Evolutionary conservation across 1,284 basidiomycete genomes (phyloP), one percentile per base, ranked within the genome.

Genomic region (Ganoderma sinense): DNA sequence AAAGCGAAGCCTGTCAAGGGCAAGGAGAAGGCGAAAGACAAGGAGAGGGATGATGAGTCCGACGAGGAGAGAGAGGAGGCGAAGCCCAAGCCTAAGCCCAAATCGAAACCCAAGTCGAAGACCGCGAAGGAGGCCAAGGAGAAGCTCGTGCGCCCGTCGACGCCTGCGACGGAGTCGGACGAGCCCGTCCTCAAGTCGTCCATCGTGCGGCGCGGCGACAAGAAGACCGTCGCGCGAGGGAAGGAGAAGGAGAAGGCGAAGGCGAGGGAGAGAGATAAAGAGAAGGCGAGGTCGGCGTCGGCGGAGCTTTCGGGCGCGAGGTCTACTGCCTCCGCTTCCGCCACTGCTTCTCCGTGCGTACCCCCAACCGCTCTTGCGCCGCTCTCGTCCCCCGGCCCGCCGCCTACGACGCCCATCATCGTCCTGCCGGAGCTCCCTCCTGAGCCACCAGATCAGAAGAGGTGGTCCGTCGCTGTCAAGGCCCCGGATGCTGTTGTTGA

Each of bases 171-270:
- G 8, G 68, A 65, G 68, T 29, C 58, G 13, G 62, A 64, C 51
- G 60, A 66, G 29, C 59, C 55, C 26, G 26, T 51, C 8, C 61
- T 69, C 26, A 58, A 63, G 64, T 55, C 68, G 26, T 59, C 64
- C 20, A 40, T 69, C 18, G 53, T 56, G 53, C 60, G 59, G 6
- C 64, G 64, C 11, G 64, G 58, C 4, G 64, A 58, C 40, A 63
- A 48, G 31, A 36, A 39, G 58, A 5, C 33, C 33, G 59, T 14
- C 4, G 20, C 33, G 56, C 56, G 56, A 11, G 33, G n/a, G 7
- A 33, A n/a, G 20, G 56, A 58, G 16, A 59, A 59, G 33, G 56
- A n/a, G 20, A 67, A 68, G 56, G 56, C 41, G 18, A 70, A 48
- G 45, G 6, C 7, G 18, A 18, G 43, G 20, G 45, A 48, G 8